These are phyloP conservation scores for Melastoma candidum DNA, from an alignment of 441 rosid genomes.

Conservation along the genomic window DNA sequence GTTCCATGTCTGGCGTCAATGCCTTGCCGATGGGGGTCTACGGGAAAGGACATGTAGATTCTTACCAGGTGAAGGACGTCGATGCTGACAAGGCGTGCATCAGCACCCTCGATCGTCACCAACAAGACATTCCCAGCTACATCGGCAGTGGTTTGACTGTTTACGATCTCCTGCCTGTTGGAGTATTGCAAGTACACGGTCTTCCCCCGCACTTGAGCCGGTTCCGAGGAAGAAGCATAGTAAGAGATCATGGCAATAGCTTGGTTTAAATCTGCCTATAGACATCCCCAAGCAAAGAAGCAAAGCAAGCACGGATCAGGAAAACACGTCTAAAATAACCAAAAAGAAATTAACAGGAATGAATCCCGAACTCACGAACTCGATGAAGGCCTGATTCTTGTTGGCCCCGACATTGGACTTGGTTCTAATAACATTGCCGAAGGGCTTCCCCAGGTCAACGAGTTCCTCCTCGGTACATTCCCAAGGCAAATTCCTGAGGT, in stretches of 20 bases:
- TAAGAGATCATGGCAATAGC: conserved; percentile 97
- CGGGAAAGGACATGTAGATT: conserved; percentile 14
- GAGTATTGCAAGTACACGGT: conserved; percentile 99
- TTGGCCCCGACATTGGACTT: conserved; percentile 99
- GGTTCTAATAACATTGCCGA: conserved; percentile 92
- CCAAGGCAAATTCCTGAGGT: conserved; percentile 97
- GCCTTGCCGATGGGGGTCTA: conserved; percentile 24
- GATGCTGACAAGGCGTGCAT: conserved; percentile 97
- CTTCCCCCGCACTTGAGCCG: conserved; percentile 99
- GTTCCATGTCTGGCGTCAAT: conserved; percentile 21
- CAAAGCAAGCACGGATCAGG: not conserved
- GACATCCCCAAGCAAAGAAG: not conserved
- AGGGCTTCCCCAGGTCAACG: conserved; percentile 92
- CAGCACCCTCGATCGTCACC: conserved; percentile 87
- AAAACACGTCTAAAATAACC: too few species aligned
- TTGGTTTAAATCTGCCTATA: conserved; percentile 85
- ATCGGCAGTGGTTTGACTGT: conserved; percentile 94
- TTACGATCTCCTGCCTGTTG: conserved; percentile 90
- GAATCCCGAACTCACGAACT: conserved; percentile 52
- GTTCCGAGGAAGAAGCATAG: conserved; percentile 94
- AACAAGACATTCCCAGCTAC: conserved; percentile 96
- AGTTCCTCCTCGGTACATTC: conserved; percentile 95
- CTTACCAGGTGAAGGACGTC: conserved; percentile 97
- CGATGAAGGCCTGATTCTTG: conserved; percentile 95
- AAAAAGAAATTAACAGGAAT: not conserved